Evolutionary conservation across 495 filamentous ascomycete species (phyloP), one percentile per base, ranked within the genome.

Genomic region (Penicillium bialowiezense): DNA sequence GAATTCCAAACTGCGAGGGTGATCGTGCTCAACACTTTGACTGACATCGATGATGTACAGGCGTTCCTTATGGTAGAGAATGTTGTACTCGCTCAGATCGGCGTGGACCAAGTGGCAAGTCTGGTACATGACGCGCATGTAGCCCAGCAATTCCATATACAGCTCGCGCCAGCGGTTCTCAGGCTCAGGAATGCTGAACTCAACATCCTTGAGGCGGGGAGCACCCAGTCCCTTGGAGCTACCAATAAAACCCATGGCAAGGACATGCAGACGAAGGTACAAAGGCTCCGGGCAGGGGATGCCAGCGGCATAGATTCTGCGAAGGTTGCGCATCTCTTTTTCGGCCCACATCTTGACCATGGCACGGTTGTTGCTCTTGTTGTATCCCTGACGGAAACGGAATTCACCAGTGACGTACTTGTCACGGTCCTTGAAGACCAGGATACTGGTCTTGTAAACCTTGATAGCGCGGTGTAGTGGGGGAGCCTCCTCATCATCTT

Each of bases 291-390:
- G 93, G 52, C 86, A 93, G 13, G 90, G 86, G 37, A 98, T 93
- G 1, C 89, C 90, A 15, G 93, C 87, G 3, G 78, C 67, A 59
- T 90, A 72, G 17, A 98, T 82, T 41, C 95, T 79, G 51, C 88
- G 86, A 49, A 98, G 60, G 69, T 98, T 97, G 39, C 93, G 81
- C 77, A 95, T 93, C 67, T 98, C 93, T 71, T 98, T 98, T 70
- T 97, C 91, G 3, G 95, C 93, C 93, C 93, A 98, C 35, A 96
- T 70, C 67, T 96, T 93, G 41, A 98, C 91, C 91, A 96, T 97
- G 39, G 90, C 88, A 3, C 91, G 81, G 67, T 89, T 93, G 69
- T 87, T 92, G 49, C 83, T 86, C 75, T 97, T 97, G 69, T 89
- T 91, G 68, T 90, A 90, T 29, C 91, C 92, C 37, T 78, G 72